These are phyloP conservation scores for Claviceps quebecensis DNA, from an alignment of 2,329 filamentous ascomycete genomes.

Conservation along the genomic window DNA sequence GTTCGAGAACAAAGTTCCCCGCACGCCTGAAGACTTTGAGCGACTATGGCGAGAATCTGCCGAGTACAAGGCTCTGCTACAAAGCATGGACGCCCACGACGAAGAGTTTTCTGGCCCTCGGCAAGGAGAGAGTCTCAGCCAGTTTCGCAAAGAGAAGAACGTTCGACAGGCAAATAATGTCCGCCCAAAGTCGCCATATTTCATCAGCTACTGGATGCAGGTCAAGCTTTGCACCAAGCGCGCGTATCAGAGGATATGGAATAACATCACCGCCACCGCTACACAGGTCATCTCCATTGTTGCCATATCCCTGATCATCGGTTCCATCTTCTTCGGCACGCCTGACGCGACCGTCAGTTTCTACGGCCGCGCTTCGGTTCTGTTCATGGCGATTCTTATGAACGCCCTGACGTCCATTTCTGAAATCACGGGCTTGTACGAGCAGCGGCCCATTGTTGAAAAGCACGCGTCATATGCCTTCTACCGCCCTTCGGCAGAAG, in stretches of 20 bases:
- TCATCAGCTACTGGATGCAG: constrained; percentile 42
- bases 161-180: constrained; percentile 37
- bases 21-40: constrained; percentile 58
- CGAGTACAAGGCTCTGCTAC: constrained; percentile 27
- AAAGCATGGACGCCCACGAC: constrained; percentile 39
- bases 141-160: constrained; percentile 34
- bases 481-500: constrained; percentile 38
- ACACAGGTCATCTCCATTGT: constrained; percentile 33
- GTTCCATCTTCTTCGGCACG: constrained; percentile 43
- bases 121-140: constrained; percentile 22
- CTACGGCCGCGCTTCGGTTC: constrained; percentile 37
- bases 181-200: constrained; percentile 41
- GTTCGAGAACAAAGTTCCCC: constrained; percentile 46
- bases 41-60: constrained; percentile 29
- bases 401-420: constrained; percentile 44
- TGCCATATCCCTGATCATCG: constrained; percentile 45
- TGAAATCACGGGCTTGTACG: constrained; percentile 35
- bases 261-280: constrained; percentile 33
- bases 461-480: constrained; percentile 36
- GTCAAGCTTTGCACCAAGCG: constrained; percentile 35
- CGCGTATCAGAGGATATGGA: constrained; percentile 38
- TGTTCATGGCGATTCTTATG: constrained; percentile 47
- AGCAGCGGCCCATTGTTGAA: constrained; percentile 32
- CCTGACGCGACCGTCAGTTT: constrained; percentile 36
- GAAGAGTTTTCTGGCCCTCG: constrained; percentile 28